Conservation (phyloP, 2,329 filamentous ascomycete genomes). For the Chaetomium sp. region DNA sequence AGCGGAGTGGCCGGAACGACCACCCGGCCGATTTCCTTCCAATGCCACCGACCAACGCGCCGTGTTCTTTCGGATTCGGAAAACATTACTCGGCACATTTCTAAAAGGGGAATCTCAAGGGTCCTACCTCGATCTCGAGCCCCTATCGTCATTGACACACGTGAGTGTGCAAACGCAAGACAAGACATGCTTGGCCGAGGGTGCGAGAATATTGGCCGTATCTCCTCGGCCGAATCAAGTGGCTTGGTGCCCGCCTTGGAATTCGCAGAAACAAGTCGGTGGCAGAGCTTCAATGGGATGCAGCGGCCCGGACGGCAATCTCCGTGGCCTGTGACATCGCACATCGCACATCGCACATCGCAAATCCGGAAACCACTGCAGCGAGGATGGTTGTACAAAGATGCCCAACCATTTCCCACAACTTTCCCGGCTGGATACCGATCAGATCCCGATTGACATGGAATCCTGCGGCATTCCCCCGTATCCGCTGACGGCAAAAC, state of each 20-base stretch:
- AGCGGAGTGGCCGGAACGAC: neutral
- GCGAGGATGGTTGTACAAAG: conserved; percentile 3
- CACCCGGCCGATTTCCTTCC: neutral
- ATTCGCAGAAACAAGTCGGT: neutral
- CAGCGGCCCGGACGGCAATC: conserved; percentile 27
- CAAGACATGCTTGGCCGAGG: neutral
- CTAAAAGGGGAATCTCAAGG: neutral
- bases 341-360: conserved; percentile 6
- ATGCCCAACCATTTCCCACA: conserved; percentile 15
- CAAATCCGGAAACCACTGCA: neutral
- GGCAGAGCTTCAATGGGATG: conserved; percentile 6
- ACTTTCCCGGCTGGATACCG: conserved; percentile 9
- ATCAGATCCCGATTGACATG: neutral
- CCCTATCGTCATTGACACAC: neutral
- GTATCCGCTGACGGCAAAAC: neutral
- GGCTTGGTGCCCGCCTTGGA: neutral
- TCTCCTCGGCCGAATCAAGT: neutral
- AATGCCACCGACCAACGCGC: neutral
- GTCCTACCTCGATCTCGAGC: neutral
- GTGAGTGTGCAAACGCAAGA: neutral
- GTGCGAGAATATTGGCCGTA: neutral
- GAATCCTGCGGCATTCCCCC: conserved; percentile 10
- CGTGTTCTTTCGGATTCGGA: neutral
- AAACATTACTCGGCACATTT: neutral
- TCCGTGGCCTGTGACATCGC: conserved; percentile 26